Base-by-base conservation (phyloP, 345 rosid species). In the Brassica carinata region DNA sequence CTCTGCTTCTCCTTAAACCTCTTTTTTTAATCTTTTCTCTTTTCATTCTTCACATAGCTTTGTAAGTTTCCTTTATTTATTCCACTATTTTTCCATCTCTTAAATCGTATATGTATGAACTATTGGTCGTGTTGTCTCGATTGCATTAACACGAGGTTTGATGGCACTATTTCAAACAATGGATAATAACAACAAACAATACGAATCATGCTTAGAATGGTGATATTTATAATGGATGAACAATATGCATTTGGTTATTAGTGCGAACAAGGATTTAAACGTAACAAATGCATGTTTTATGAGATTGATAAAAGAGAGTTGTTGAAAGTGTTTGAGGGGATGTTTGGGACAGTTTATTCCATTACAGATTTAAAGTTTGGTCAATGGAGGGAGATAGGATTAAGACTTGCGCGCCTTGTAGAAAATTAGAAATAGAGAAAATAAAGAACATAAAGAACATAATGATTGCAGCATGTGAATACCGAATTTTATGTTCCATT, bases 1-100 rank as follows among this genome's bases (percentile, higher is more conserved):
- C 62, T 83, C 77, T 76, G 79, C 73, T 70, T 85, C 87, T 62
- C 85, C 86, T 45, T 88, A 82, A 83, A 79, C 40, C 67, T 57
- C 33, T 48, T 62, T 58, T 19, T 19, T 19, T 19, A 19, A 27
- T 29, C 6, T 14, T 18, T 33, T 33, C 8, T 4, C 36, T 63
- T 69, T 15, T 19, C 10, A 40, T 36, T 67, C 15, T 40, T 78
- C 61, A 29, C 18, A 45, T 64, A 62, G 65, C 64, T 31, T 64
- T 9, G 3, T 38, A 45, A 51, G 34, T 70, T 40, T 61, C 51
- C 14, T 69, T 59, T 23, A 5, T 38, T 29, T 63, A 2, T 53
- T 43, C 36, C 51, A 15, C 69, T 34, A 29, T 11, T 64, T 62
- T 4, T 14, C 30, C 30, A 30, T 64, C 19, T n/a, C 69, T n/a